Evolutionary conservation across 495 filamentous ascomycete species (phyloP).

Genomic region (Penicillium dipodomyicola): DNA sequence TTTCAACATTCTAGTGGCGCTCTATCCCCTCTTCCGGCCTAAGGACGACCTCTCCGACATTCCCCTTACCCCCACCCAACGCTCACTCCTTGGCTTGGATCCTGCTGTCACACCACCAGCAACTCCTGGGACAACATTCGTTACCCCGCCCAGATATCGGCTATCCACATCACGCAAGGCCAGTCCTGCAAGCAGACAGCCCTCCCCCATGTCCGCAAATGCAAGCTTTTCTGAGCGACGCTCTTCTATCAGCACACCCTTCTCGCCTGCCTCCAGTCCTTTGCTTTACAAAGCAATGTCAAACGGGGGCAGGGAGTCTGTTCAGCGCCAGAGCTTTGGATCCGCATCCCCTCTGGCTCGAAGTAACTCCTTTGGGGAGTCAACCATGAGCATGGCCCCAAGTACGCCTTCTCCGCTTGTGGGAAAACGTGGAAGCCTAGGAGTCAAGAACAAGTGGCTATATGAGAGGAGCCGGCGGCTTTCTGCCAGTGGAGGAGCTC

Average conservation of each 20-base stretch:
- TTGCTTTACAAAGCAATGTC: slow-evolving; percentile 66
- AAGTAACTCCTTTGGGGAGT: slow-evolving; percentile 52
- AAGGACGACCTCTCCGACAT: slow-evolving; percentile 84
- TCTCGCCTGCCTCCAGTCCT: slow-evolving; percentile 59
- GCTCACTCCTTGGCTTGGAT: slow-evolving; percentile 76
- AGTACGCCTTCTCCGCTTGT: slow-evolving; percentile 61
- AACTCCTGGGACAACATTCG: slow-evolving; percentile 64
- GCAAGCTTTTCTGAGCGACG: slow-evolving; percentile 43
- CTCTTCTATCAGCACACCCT: slow-evolving; percentile 40
- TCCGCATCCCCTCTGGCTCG: slow-evolving; percentile 38
- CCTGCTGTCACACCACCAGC: slow-evolving; percentile 60
- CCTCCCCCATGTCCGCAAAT: slow-evolving; percentile 51
- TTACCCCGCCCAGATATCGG: slow-evolving; percentile 85
- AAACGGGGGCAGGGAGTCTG: slow-evolving; percentile 47
- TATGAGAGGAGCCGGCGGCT: slow-evolving; percentile 67
- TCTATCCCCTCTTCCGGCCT: slow-evolving; percentile 65
- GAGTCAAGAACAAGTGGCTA: slow-evolving; percentile 85
- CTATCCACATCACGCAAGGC: slow-evolving; percentile 63
- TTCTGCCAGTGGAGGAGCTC: slow-evolving; percentile 42
- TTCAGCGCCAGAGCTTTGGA: slow-evolving; percentile 62
- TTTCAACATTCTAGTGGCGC: slow-evolving; percentile 62
- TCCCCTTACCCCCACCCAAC: slow-evolving; percentile 84
- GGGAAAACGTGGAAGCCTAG: slow-evolving; percentile 66
- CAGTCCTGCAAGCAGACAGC: slow-evolving; percentile 51
- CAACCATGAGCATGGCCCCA: slow-evolving; percentile 42